Conservation (phyloP, 257 asterid genomes). For the Leptodermis oblonga region DNA sequence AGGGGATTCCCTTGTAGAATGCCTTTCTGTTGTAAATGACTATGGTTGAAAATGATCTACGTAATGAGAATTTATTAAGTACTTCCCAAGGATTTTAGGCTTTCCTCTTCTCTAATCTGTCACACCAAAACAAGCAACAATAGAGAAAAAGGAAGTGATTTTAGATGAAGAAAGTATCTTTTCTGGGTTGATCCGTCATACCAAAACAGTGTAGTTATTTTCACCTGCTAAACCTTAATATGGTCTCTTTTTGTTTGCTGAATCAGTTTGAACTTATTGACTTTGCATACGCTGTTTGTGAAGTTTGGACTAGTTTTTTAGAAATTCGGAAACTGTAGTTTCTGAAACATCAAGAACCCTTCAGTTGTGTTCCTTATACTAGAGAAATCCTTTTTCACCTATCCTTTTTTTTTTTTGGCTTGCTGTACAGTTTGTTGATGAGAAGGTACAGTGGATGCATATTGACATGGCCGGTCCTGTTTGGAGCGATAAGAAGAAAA, state of each 20-base stretch:
- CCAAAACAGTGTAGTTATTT: too few species aligned
- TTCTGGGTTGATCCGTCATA: too few species aligned
- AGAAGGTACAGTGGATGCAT: conserved; percentile 97
- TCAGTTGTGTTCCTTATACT: background rate
- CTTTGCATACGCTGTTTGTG: too few species aligned
- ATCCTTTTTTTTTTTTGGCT: background rate
- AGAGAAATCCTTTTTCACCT: too few species aligned
- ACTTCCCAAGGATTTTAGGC: too few species aligned
- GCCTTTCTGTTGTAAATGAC: too few species aligned
- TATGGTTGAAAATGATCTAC: background rate
- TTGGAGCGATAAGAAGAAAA: conserved; percentile 74
- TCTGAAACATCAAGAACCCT: background rate
- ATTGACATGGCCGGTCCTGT: conserved; percentile 96
- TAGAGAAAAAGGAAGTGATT: background rate
- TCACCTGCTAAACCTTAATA: background rate
- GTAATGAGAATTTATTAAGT: background rate
- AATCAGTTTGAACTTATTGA: background rate
- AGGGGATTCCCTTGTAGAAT: background rate
- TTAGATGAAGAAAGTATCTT: background rate
- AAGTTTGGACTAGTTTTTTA: background rate
- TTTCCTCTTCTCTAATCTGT: too few species aligned
- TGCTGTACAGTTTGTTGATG: conserved; percentile 80
- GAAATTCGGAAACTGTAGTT: background rate
- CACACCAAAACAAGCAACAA: background rate
- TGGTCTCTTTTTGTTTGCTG: background rate